phyloP scores from a whole-genome alignment of 306 rosid genomes.

The Abrus pulchellus region DNA sequence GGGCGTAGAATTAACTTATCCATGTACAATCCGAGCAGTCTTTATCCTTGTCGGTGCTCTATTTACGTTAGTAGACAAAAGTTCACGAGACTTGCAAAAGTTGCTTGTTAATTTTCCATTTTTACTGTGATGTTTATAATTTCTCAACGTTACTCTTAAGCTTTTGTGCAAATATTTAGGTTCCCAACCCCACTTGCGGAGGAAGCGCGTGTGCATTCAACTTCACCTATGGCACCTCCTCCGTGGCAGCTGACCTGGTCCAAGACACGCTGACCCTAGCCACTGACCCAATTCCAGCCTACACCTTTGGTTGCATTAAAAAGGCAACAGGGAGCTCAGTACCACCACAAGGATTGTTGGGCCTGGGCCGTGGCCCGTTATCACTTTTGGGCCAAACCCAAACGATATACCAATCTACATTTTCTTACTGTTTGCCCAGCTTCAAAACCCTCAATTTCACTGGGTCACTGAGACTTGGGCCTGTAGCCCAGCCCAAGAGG shows the following conservation, averaged over 20 bases:
- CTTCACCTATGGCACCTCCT: conserved; percentile 82
- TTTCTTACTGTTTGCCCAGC: conserved; percentile 94
- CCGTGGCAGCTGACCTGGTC: conserved; percentile 70
- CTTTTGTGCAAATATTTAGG: conserved; percentile 66
- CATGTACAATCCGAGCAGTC: not conserved
- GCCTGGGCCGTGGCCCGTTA: conserved; percentile 93
- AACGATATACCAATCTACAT: conserved; percentile 78
- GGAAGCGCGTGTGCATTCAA: conserved; percentile 81
- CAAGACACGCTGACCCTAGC: conserved; percentile 83
- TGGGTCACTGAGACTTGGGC: conserved; percentile 92
- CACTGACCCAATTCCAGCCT: conserved; percentile 65
- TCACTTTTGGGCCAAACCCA: conserved; percentile 83
- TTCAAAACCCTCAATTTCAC: conserved; percentile 75
- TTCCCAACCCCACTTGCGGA: conserved; percentile 79
- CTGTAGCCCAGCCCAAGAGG: conserved; percentile 79
- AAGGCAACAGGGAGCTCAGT: conserved; percentile 71
- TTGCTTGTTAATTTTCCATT: not conserved
- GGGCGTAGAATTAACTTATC: not conserved
- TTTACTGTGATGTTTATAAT: not conserved
- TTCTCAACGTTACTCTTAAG: not conserved
- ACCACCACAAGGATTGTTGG: conserved; percentile 87
- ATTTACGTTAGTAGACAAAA: not conserved
- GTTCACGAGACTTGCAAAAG: conserved; percentile 47
- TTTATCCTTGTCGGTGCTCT: not conserved
- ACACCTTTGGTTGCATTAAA: conserved; percentile 85